Conservation (phyloP, 495 filamentous ascomycete genomes). For the Xylaria cubensis region DNA sequence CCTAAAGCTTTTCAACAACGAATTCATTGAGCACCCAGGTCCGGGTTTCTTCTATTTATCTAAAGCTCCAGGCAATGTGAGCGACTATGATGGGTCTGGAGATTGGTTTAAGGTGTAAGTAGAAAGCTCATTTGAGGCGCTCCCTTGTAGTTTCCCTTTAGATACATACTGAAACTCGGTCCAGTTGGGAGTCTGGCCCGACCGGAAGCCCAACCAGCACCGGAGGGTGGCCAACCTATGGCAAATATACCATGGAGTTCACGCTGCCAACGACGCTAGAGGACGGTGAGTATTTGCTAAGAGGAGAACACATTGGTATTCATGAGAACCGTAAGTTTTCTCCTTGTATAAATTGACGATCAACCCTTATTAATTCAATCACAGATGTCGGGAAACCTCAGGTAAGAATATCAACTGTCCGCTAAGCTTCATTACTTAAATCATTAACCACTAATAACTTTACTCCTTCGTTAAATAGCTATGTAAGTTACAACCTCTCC, state of each 20-base stretch:
- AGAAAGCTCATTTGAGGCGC: neutral
- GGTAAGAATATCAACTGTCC: neutral
- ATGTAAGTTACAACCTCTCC: constrained; percentile 23
- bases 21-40: constrained; percentile 55
- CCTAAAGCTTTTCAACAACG: constrained; percentile 54
- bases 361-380: constrained; percentile 16
- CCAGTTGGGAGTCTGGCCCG: constrained; percentile 42
- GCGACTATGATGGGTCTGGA: constrained; percentile 55
- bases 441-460: neutral
- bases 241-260: constrained; percentile 53
- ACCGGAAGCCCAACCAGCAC: constrained; percentile 37
- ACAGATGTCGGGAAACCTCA: constrained; percentile 34
- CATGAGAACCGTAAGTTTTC: constrained; percentile 49
- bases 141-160: neutral
- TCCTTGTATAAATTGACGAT: neutral
- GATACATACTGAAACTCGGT: neutral
- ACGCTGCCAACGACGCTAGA: constrained; percentile 55
- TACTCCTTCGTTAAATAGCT: constrained; percentile 27
- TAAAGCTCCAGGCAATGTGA: constrained; percentile 50
- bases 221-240: constrained; percentile 46
- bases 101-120: constrained; percentile 62
- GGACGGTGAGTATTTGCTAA: constrained; percentile 62
- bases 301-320: constrained; percentile 63
- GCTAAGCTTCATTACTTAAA: neutral
- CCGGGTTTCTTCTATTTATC: constrained; percentile 57